Conservation (phyloP, 2,329 filamentous ascomycete species). For the Colletotrichum horii region DNA sequence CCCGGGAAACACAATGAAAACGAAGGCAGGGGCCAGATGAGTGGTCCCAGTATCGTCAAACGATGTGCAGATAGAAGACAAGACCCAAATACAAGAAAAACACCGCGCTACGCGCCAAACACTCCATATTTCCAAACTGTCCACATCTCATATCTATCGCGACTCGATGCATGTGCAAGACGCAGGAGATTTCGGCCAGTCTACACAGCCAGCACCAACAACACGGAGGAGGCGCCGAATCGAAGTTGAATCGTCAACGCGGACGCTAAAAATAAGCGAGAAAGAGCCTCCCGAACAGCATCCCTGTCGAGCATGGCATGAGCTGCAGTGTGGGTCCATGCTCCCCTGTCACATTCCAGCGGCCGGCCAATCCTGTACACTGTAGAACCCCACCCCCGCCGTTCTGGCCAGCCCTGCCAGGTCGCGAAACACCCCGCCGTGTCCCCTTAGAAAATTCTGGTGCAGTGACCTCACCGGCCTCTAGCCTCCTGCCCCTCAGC, state of each 20-base stretch:
- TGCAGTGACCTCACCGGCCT: conserved; percentile 10
- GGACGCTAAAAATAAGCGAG: conserved; percentile 27
- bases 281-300: conserved; percentile 24
- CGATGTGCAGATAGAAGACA: not conserved
- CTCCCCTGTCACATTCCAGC: not conserved
- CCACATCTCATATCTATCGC: not conserved
- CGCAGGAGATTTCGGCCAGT: not conserved
- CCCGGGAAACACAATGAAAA: not conserved
- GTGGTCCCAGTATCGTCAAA: not conserved
- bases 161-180: not conserved
- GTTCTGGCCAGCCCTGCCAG: conserved; percentile 21
- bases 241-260: conserved; percentile 13
- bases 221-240: conserved; percentile 25
- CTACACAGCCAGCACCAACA: conserved; percentile 22
- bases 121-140: not conserved
- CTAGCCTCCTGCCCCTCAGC: not conserved
- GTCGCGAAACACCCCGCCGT: conserved; percentile 17
- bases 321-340: conserved; percentile 12
- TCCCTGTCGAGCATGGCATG: conserved; percentile 24
- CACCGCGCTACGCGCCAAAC: not conserved
- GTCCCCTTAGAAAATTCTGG: conserved; percentile 7
- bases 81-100: not conserved
- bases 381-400: conserved; percentile 11
- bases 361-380: not conserved
- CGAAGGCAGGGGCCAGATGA: not conserved